phyloP scores from a whole-genome alignment of 23 red algal genomes.

The Gracilaria domingensis region DNA sequence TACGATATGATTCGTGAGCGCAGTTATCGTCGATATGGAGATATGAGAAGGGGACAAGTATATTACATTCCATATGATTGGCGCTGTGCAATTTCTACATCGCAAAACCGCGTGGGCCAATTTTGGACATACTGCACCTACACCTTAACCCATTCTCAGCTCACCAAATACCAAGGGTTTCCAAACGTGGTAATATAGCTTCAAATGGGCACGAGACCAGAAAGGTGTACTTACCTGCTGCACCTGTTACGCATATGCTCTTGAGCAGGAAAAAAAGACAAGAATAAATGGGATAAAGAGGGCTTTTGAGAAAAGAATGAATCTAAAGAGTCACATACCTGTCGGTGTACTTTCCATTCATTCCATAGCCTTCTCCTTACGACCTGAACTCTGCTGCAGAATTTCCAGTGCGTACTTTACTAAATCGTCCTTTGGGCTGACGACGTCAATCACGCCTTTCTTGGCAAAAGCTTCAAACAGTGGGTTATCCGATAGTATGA shows the following conservation, averaged over 20 bases:
- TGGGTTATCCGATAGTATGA: constrained; percentile 5
- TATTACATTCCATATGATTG: no score
- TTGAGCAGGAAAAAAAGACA: not conserved
- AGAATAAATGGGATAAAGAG: not conserved
- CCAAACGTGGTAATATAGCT: no score
- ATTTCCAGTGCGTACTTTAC: not conserved
- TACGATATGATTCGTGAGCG: no score
- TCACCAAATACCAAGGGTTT: no score
- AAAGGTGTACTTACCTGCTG: not conserved
- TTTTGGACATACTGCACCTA: not conserved
- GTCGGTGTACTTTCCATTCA: not conserved
- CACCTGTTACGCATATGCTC: not conserved
- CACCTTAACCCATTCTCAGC: not conserved
- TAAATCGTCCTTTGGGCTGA: constrained; percentile 8
- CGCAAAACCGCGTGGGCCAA: no score
- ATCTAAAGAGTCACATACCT: constrained; percentile 2
- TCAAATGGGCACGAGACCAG: no score
- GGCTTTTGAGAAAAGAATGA: not conserved
- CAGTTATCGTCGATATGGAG: no score
- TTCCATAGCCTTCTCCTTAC: not conserved
- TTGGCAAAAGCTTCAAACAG: not conserved
- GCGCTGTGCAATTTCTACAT: no score
- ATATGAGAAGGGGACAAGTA: no score
- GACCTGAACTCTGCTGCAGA: not conserved
- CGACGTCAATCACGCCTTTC: constrained; percentile 23